These are phyloP conservation scores for Royoungia palumana DNA, from an alignment of 768 basidiomycete species.

Conservation along the genomic window DNA sequence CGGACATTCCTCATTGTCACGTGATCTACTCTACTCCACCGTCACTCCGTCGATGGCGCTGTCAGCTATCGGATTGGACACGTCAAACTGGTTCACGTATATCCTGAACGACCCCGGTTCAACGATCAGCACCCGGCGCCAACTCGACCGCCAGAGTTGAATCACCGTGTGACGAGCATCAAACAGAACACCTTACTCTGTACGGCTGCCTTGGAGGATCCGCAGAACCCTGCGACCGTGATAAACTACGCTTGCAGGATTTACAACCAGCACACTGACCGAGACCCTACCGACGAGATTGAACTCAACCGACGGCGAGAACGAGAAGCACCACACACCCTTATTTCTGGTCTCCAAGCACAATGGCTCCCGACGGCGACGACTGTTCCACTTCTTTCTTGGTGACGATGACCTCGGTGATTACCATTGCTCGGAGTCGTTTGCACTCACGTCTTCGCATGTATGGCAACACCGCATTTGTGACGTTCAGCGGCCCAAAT, in stretches of 20 bases:
- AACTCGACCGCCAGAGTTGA: slow-evolving; percentile 54
- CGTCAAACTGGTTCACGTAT: slow-evolving; percentile 37
- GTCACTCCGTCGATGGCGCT: too few relatives aligned
- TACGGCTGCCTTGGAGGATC: slow-evolving; percentile 58
- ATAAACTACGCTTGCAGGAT: neutral
- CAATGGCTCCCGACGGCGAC: slow-evolving; percentile 56
- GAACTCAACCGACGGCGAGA: neutral
- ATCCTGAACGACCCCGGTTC: slow-evolving; percentile 62
- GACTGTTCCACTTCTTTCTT: slow-evolving; percentile 40
- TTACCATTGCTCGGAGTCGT: neutral
- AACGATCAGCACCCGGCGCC: slow-evolving; percentile 52
- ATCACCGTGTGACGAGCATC: too few relatives aligned
- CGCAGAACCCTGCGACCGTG: slow-evolving; percentile 39
- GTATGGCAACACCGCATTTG: slow-evolving; percentile 50
- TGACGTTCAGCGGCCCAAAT: slow-evolving; percentile 45
- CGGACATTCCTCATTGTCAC: slow-evolving; percentile 9
- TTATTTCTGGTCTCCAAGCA: slow-evolving; percentile 46
- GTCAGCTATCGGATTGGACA: slow-evolving; percentile 44
- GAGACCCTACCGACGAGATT: neutral
- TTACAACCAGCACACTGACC: slow-evolving; percentile 18
- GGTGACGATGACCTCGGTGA: neutral
- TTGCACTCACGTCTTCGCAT: slow-evolving; percentile 35
- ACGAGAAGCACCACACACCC: slow-evolving; percentile 13
- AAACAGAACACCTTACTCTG: slow-evolving; percentile 38
- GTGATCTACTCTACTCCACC: slow-evolving; percentile 36